Percentiles rank a stretch among this genome's conserved stretches.
Conservation (phyloP, 73 alveolate species). For the Durusdinium trenchii region DNA sequence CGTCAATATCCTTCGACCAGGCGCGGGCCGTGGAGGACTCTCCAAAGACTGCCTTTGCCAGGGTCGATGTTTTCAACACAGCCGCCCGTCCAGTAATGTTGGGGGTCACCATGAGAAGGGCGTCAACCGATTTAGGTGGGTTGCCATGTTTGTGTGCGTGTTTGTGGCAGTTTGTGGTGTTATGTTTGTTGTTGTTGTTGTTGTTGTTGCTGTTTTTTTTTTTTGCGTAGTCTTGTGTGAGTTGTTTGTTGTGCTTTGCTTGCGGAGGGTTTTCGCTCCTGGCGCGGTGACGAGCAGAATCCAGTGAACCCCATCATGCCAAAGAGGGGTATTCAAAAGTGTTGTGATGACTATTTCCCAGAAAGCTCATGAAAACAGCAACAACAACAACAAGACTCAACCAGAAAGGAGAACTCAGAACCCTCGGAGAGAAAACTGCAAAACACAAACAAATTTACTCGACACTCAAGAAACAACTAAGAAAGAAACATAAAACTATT, state of each 20-base stretch:
- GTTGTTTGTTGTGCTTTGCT: not conserved
- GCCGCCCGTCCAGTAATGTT: not conserved
- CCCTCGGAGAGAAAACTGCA: too few relatives aligned
- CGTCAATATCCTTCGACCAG: not conserved
- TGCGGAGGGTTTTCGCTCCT: too few relatives aligned
- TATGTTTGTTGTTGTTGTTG: not conserved
- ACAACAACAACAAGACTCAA: too few relatives aligned
- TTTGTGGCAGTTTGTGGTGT: not conserved
- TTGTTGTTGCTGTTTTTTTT: not conserved
- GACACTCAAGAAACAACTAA: too few relatives aligned
- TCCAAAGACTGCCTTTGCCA: not conserved
- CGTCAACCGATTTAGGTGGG: not conserved
- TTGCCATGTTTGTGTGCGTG: not conserved
- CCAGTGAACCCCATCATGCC: too few relatives aligned
- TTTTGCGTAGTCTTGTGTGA: not conserved
- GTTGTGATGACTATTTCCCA: too few relatives aligned
- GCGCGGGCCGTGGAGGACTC: not conserved
- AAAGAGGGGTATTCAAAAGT: too few relatives aligned
- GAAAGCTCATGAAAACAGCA: too few relatives aligned
- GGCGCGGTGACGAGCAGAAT: too few relatives aligned
- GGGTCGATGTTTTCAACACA: constrained; percentile 37
- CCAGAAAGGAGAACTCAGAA: too few relatives aligned
- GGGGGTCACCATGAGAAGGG: not conserved
- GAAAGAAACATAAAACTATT: too few relatives aligned
- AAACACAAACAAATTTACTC: too few relatives aligned